Evolutionary conservation across 495 filamentous ascomycete species (phyloP).

Genomic region (Aspergillus ostianus): DNA sequence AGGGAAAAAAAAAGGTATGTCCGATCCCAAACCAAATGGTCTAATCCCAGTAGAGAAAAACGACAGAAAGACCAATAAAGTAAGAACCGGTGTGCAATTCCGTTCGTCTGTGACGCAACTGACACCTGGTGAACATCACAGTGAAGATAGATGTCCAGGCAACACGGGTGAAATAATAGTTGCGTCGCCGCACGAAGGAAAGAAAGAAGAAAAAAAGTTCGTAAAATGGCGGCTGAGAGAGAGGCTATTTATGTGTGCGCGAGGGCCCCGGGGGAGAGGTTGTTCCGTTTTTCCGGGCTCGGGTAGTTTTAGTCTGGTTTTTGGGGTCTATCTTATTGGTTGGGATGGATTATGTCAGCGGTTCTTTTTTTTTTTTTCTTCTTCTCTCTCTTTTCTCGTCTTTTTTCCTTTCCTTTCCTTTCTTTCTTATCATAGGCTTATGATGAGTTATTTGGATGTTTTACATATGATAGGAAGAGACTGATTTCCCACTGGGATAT

Average conservation of each 20-base stretch:
- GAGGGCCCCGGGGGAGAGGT: not conserved
- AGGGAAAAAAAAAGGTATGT: slow-evolving; percentile 32
- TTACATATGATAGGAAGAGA: slow-evolving; percentile 61
- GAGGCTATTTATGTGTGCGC: slow-evolving; percentile 27
- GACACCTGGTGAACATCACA: slow-evolving; percentile 59
- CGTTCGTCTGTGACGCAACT: slow-evolving; percentile 58
- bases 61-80: slow-evolving; percentile 49
- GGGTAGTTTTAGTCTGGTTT: not conserved
- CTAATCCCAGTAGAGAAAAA: slow-evolving; percentile 37
- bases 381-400: slow-evolving; percentile 20
- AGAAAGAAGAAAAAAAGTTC: slow-evolving; percentile 40
- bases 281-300: not conserved
- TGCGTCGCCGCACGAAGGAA: slow-evolving; percentile 63
- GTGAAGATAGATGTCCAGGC: slow-evolving; percentile 34
- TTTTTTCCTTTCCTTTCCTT: slow-evolving; percentile 12
- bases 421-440: slow-evolving; percentile 39
- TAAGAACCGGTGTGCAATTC: slow-evolving; percentile 60
- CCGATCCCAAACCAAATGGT: slow-evolving; percentile 53
- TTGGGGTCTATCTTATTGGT: not conserved
- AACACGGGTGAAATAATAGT: slow-evolving; percentile 40
- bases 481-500: slow-evolving; percentile 48
- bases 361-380: slow-evolving; percentile 12
- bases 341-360: slow-evolving; percentile 10
- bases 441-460: slow-evolving; percentile 54
- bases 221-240: slow-evolving; percentile 10